Base-by-base conservation (phyloP, 768 basidiomycete species). In the Russula olivacea region DNA sequence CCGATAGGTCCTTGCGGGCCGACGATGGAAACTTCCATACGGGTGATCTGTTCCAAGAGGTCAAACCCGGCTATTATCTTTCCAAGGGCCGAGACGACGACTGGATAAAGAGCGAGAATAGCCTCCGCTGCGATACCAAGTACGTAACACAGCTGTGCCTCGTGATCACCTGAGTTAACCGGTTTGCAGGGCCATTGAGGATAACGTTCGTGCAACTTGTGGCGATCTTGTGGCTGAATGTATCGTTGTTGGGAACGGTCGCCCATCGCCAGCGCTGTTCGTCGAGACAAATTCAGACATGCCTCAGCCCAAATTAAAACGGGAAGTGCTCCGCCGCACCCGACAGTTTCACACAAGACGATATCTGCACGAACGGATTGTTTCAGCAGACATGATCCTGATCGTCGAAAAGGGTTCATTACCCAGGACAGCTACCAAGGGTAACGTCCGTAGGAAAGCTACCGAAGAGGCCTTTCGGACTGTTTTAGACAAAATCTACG, bases 61-160 rank as follows among this genome's bases (percentile, higher is more conserved):
- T 78, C 19, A 66, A 75, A 2, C 77, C 82, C 1, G 87, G 86
- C 0, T 75, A 74, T 68, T 91, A 86, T 70, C 70, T 83, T 51
- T 87, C 81, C 65, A 81, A 85, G 41, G 89, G 89, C 28, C 82
- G 89, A 47, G 83, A 89, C 64, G 89, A 91, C 68, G 89, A 91
- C 73, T 90, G 89, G 89, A 91, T 91, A 72, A 91, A 91, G 76
- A 85, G 84, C 43, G 86, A 88, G 70, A 88, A 83, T 70, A 85
- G 88, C 69, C 75, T 90, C 65, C 81, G 89, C 56, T 90, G 89
- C 69, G 89, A 91, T 69, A 89, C 89, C 55, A 85, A 83, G 80
- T 81, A 72, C 23, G 77, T 74, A 34, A 9, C 48, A 10, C 8
- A 43, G 32, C 55, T 38, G 32, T 23, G 30, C 15, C 6, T 17